Evolutionary conservation across 75 land plant genomes (phyloP).

Genomic region (Pinus albicaulis): DNA sequence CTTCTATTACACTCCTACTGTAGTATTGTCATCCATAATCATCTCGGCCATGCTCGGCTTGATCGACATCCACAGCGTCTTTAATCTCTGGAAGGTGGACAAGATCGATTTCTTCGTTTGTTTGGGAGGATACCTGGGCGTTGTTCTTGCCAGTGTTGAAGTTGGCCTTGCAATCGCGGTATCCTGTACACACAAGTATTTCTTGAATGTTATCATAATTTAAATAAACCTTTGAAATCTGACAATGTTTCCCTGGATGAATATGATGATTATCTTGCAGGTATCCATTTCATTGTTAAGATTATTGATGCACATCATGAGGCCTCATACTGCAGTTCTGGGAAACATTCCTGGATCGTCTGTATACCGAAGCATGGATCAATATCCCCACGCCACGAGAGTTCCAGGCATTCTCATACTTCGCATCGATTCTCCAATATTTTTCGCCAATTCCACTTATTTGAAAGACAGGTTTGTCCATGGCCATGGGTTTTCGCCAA

Average conservation of each 20-base stretch:
- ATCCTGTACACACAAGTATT: background rate
- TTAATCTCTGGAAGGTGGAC: conserved; percentile 71
- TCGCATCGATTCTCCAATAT: conserved; percentile 10
- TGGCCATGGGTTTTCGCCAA: too few relatives aligned
- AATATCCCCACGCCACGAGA: conserved; percentile 1
- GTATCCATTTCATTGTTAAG: conserved; percentile 9
- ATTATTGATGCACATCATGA: conserved; percentile 13
- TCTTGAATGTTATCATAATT: too few relatives aligned
- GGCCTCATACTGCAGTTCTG: conserved; percentile 2
- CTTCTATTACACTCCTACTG: conserved; percentile 79
- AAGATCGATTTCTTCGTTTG: conserved; percentile 77
- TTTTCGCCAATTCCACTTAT: conserved; percentile 4
- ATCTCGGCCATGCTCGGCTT: conserved; percentile 75
- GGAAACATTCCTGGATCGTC: conserved; percentile 14
- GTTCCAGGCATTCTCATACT: conserved; percentile 10
- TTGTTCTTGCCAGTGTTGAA: conserved; percentile 64
- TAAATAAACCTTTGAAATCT: too few relatives aligned
- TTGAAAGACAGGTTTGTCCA: too few relatives aligned
- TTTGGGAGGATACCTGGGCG: conserved; percentile 76
- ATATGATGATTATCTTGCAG: background rate
- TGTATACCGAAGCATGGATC: conserved; percentile 7
- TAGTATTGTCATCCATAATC: conserved; percentile 73
- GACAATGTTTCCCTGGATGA: background rate
- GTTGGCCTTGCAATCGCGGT: conserved; percentile 73
- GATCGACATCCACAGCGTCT: conserved; percentile 59